Conservation (phyloP, 352 stramenopile genomes). For the Pythium dissimile region DNA sequence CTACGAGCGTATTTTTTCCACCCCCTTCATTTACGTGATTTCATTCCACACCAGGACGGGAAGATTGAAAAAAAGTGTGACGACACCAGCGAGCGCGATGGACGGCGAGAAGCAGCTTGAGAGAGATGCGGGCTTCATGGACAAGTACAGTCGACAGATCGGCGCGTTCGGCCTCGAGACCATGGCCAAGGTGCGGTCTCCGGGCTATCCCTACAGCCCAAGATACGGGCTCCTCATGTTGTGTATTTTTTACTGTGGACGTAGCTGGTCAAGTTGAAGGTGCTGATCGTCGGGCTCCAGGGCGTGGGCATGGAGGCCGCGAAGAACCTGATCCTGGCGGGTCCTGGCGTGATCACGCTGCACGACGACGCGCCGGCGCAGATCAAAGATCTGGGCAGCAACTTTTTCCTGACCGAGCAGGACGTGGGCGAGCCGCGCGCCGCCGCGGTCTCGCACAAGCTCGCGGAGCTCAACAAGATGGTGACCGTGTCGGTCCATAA, state of each 20-base stretch:
- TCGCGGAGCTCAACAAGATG: constrained; percentile 92
- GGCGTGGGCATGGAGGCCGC: constrained; percentile 87
- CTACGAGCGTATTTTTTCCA: constrained; percentile 6
- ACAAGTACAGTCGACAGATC: constrained; percentile 93
- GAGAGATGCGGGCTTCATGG: constrained; percentile 89
- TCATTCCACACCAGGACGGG: constrained; percentile 10
- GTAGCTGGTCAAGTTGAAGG: constrained; percentile 74
- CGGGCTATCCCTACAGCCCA: neutral
- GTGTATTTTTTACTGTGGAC: neutral
- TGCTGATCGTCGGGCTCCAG: constrained; percentile 84
- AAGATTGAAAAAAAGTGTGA: neutral
- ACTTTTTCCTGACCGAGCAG: constrained; percentile 90
- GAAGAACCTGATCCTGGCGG: constrained; percentile 93
- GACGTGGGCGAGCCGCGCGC: constrained; percentile 73
- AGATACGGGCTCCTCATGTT: neutral
- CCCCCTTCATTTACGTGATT: neutral
- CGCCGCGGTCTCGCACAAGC: constrained; percentile 60
- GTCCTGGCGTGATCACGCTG: constrained; percentile 84
- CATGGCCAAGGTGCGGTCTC: constrained; percentile 81
- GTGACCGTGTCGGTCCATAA: constrained; percentile 76
- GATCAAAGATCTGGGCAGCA: constrained; percentile 88
- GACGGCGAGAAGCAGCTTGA: constrained; percentile 59
- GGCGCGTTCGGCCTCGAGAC: constrained; percentile 90
- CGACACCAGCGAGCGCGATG: constrained; percentile 28
- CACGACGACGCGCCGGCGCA: constrained; percentile 71